Conservation (phyloP, 305 asterid species). For the Solanum hybrid region DNA sequence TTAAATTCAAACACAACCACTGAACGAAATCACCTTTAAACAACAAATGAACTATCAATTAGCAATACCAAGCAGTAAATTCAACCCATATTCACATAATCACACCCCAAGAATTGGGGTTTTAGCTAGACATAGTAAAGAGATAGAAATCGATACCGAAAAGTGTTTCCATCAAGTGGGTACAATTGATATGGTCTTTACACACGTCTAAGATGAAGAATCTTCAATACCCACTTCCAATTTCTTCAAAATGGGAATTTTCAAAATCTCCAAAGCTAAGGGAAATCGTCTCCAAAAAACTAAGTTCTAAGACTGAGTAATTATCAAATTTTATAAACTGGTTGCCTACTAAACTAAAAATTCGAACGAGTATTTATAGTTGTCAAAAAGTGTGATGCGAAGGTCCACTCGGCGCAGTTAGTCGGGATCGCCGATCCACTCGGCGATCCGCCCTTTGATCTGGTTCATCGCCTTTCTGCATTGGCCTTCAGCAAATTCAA, state of each 20-base stretch:
- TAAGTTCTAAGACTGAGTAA: no score
- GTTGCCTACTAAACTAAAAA: not conserved
- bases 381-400: no score
- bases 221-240: not conserved
- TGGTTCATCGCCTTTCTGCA: not conserved
- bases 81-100: no score
- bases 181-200: not conserved
- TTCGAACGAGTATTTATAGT: not conserved
- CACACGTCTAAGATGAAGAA: not conserved
- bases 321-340: no score
- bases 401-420: not conserved
- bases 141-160: not conserved
- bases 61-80: not conserved
- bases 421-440: not conserved
- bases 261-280: not conserved
- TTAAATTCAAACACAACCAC: no score
- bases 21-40: not conserved
- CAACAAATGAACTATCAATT: not conserved
- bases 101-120: not conserved
- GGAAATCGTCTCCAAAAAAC: not conserved
- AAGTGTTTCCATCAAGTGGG: not conserved
- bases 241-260: not conserved
- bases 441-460: not conserved
- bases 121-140: not conserved
- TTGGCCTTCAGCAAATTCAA: not conserved